Evolutionary conservation across 257 asterid genomes (phyloP).

Genomic region (Verbena officinalis): DNA sequence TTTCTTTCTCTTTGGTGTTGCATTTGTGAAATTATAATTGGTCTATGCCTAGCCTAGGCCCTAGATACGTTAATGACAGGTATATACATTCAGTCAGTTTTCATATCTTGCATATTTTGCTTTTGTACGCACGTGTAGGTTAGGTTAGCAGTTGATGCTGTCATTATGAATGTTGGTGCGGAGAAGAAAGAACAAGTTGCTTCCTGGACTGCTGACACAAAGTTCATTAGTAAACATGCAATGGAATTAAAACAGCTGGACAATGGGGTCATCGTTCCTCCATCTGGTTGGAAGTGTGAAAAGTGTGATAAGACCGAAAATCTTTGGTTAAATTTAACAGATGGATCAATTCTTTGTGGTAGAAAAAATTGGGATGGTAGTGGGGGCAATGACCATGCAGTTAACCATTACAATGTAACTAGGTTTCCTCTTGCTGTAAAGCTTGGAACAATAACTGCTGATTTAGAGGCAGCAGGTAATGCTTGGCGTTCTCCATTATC

Average conservation of each 20-base stretch:
- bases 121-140: slow-evolving; percentile 58
- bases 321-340: slow-evolving; percentile 95
- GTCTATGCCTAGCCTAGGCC: slow-evolving; percentile 2
- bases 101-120: neutral
- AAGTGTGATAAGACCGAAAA: slow-evolving; percentile 90
- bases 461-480: slow-evolving; percentile 94
- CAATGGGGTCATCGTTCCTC: slow-evolving; percentile 83
- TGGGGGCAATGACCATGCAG: slow-evolving; percentile 97
- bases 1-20: neutral
- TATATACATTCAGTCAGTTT: neutral
- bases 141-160: slow-evolving; percentile 87
- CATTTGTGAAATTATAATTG: slow-evolving; percentile 11
- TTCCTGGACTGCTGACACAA: slow-evolving; percentile 90
- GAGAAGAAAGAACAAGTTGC: slow-evolving; percentile 95
- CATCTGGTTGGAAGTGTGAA: slow-evolving; percentile 94
- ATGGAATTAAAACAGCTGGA: slow-evolving; percentile 80
- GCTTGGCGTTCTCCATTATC: slow-evolving; percentile 26
- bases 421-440: slow-evolving; percentile 92
- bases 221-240: slow-evolving; percentile 75
- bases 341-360: slow-evolving; percentile 92
- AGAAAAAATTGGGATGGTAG: slow-evolving; percentile 92
- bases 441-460: slow-evolving; percentile 98
- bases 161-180: slow-evolving; percentile 78
- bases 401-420: slow-evolving; percentile 68
- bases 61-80: slow-evolving; percentile 17